Evolutionary conservation across 352 stramenopile species (phyloP), one percentile per base, ranked within the genome.

Genomic region (Globisporangium megalacanthum): DNA sequence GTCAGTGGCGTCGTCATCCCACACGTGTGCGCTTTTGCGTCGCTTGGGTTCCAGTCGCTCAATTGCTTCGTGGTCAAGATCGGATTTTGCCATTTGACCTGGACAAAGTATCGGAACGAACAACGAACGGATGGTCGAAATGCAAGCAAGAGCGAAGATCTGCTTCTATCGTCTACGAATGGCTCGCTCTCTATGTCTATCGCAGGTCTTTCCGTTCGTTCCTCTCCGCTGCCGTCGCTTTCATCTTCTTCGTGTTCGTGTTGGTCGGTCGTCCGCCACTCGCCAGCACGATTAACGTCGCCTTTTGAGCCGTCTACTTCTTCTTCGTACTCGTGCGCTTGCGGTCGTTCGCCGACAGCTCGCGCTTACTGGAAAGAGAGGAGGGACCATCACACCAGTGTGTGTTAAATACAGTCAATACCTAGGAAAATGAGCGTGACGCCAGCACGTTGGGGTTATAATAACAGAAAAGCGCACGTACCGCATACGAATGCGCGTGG

Each of bases 401-500:
- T 44, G 9, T 46, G 33, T 33, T 19, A 6, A 46, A 5, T 48
- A 20, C 14, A 51, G 17, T 15, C 6, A 6, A 49, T 14, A 48
- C 13, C 25, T 29, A 29, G 25, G 25, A 29, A 29, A 4, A 29
- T 4, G 25, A 29, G 25, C 25, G 25, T 29, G 25, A 29, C 25
- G 25, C 25, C 25, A 53, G 33, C 15, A 36, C 48, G 54, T 15
- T 20, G 13, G 17, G 6, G 41, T 47, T 25, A 15, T 6, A 9
- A 36, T 36, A 11, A 35, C 6, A 7, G 10, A 19, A 6, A 17
- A 4, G 42, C 9, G 31, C 49, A 65, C 69, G 25, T 53, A 83
- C 73, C 75, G 67, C 68, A 99, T 92, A 56, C 97, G 86, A 48
- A 99, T 97, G 64, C 79, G 95, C 25, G 70, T 72, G 17, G 97